A percentile compares a stretch with the other conserved stretches of the same genome.
These are phyloP conservation scores for Kwoniella europaea DNA, from an alignment of 768 basidiomycete genomes.

Conservation along the genomic window DNA sequence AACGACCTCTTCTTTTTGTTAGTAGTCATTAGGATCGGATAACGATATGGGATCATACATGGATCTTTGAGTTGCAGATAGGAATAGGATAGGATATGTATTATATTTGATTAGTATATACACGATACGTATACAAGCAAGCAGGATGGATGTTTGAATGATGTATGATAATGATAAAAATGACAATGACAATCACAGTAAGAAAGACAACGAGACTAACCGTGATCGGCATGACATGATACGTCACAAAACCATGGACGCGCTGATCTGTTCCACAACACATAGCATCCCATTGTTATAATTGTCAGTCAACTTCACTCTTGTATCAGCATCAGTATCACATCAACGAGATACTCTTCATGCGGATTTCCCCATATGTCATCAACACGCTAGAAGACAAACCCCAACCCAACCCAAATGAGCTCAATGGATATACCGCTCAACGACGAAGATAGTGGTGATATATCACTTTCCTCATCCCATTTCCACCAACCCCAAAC, in stretches of 20 bases:
- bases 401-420: neutral
- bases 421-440: slow-evolving; percentile 4
- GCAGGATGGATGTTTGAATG: neutral
- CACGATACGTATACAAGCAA: neutral
- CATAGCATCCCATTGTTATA: no score
- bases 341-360: no score
- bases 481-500: slow-evolving; percentile 1
- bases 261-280: no score
- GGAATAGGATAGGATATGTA: neutral
- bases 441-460: slow-evolving; percentile 20
- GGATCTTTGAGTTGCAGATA: neutral
- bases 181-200: no score
- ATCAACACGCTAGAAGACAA: neutral
- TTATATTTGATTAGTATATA: neutral
- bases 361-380: no score
- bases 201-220: no score
- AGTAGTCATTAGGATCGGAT: neutral
- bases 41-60: neutral
- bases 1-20: neutral
- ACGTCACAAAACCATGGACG: no score
- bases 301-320: no score
- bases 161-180: neutral
- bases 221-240: no score
- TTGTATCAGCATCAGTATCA: no score
- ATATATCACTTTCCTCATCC: slow-evolving; percentile 18